These are phyloP conservation scores for Penicillium macrosclerotiorum DNA, from an alignment of 495 filamentous ascomycete species.

Conservation along the genomic window DNA sequence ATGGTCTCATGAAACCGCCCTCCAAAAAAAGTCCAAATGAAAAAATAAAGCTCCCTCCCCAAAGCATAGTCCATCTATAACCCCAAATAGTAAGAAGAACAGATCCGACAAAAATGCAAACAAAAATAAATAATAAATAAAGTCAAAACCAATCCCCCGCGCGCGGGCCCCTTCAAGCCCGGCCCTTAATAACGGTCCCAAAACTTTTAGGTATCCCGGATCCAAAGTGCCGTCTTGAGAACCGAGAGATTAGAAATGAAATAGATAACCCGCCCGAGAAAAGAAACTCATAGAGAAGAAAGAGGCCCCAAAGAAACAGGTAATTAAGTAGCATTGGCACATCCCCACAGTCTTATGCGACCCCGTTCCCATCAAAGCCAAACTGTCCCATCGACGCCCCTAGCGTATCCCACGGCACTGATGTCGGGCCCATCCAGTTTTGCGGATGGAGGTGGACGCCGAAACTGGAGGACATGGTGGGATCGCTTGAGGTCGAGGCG, in stretches of 20 bases:
- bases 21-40: too few species aligned
- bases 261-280: background rate
- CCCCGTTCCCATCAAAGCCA: constrained; percentile 12
- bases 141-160: too few species aligned
- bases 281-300: background rate
- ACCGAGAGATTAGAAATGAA: background rate
- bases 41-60: constrained; percentile 1
- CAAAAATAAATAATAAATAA: too few species aligned
- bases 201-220: background rate
- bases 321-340: background rate
- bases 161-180: background rate
- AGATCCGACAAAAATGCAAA: too few species aligned
- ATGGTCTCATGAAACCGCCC: constrained; percentile 22
- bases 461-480: constrained; percentile 21
- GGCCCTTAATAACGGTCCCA: background rate
- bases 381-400: constrained; percentile 16
- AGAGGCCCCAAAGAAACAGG: background rate
- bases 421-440: constrained; percentile 35
- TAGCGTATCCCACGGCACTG: constrained; percentile 35
- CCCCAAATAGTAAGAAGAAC: too few species aligned
- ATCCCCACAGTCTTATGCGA: background rate
- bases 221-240: background rate
- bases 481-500: constrained; percentile 22
- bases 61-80: background rate
- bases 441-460: constrained; percentile 34